Evolutionary conservation across 1,284 basidiomycete genomes (phyloP), one percentile per base, ranked within the genome.

Genomic region (Calocybe gambosa): DNA sequence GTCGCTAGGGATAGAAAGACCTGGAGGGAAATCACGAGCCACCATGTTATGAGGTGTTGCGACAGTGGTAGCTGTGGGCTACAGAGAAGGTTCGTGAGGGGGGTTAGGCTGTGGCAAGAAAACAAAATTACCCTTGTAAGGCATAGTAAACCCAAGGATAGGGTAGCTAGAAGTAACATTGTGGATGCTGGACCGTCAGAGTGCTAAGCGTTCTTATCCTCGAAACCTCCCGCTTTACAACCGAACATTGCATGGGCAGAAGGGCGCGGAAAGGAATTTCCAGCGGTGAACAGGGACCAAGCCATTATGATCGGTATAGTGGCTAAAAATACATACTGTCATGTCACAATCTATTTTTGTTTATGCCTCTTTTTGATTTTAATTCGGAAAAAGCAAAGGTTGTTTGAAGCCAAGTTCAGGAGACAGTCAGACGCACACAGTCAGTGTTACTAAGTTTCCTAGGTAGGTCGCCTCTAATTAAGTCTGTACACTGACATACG

Each of bases 401-500:
- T n/a, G n/a, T n/a, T n/a, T n/a, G n/a, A n/a, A n/a, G n/a, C n/a
- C n/a, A n/a, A n/a, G n/a, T n/a, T n/a, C n/a, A n/a, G n/a, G n/a
- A n/a, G n/a, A n/a, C n/a, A n/a, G n/a, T n/a, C n/a, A n/a, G n/a
- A n/a, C n/a, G n/a, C n/a, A n/a, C n/a, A n/a, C n/a, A n/a, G n/a
- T n/a, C n/a, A n/a, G n/a, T n/a, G n/a, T n/a, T n/a, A n/a, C n/a
- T n/a, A n/a, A n/a, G n/a, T n/a, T n/a, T n/a, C n/a, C n/a, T n/a
- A n/a, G n/a, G n/a, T 23, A 23, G 21, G 7, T 7, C 21, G 7
- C 21, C 31, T n/a, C 28, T 35, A 41, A 4, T 15, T 12, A 10
- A 44, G 36, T n/a, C 41, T 40, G 33, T 52, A 52, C 16, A 52
- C 39, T 36, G 50, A 52, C n/a, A 52, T 44, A 6, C 47, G 47